Evolutionary conservation across 805 yeast genomes (phyloP).

Genomic region (Candida yuanshanica): DNA sequence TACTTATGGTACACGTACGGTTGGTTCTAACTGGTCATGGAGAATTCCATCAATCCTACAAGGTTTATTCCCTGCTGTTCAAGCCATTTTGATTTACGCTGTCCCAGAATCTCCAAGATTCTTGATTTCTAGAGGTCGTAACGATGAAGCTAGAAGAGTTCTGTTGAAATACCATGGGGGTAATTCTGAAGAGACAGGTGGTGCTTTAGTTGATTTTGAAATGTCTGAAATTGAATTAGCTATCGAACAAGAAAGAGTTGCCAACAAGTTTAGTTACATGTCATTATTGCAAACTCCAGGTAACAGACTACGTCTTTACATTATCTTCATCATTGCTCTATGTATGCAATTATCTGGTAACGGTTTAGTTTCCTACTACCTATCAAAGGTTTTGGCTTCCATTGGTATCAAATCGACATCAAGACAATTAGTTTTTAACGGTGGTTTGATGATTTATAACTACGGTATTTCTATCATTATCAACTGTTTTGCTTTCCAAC

Average conservation of each 20-base stretch:
- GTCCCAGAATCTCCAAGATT: constrained; percentile 48
- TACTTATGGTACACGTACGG: constrained; percentile 36
- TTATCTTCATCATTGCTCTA: constrained; percentile 26
- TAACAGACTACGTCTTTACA: constrained; percentile 35
- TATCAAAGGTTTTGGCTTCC: constrained; percentile 41
- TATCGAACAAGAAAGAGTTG: constrained; percentile 33
- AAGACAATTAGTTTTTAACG: constrained; percentile 42
- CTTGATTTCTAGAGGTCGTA: constrained; percentile 33
- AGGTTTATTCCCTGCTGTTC: constrained; percentile 40
- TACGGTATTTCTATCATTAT: constrained; percentile 25
- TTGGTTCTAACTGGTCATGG: constrained; percentile 37
- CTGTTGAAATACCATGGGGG: constrained; percentile 35
- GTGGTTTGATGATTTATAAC: constrained; percentile 42
- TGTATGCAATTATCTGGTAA: constrained; percentile 44
- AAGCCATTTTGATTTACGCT: constrained; percentile 28
- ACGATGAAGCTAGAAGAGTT: constrained; percentile 37
- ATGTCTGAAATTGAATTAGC: constrained; percentile 35
- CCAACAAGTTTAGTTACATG: constrained; percentile 26
- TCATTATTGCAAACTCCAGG: constrained; percentile 33
- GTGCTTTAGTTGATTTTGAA: constrained; percentile 31
- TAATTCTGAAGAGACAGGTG: constrained; percentile 20
- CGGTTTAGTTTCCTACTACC: constrained; percentile 44
- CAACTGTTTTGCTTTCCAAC: constrained; percentile 10
- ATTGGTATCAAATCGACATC: constrained; percentile 43
- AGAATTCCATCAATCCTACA: constrained; percentile 49